phyloP scores from a whole-genome alignment of 2,329 filamentous ascomycete genomes.

The Xylaria sp. region DNA sequence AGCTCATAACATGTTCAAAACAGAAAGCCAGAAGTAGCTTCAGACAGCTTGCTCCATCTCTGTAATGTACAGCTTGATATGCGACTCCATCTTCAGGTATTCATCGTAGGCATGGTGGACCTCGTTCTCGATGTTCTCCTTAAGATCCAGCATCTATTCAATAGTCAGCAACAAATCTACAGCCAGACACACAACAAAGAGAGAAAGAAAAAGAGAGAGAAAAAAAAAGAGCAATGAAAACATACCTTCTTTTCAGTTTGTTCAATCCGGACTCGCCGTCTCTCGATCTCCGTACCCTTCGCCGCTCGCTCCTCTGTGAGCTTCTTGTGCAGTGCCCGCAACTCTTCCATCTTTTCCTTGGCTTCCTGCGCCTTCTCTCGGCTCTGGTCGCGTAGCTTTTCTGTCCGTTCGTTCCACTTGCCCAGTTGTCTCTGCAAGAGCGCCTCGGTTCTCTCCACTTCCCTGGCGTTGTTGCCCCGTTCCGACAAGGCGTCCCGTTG shows the following conservation, averaged over 20 bases:
- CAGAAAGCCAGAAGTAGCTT: slow-evolving; percentile 18
- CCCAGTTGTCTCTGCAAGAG: slow-evolving; percentile 81
- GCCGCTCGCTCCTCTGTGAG: slow-evolving; percentile 83
- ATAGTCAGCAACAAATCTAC: slow-evolving; percentile 26
- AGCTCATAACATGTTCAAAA: slow-evolving; percentile 34
- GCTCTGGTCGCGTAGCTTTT: slow-evolving; percentile 78
- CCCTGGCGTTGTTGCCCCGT: slow-evolving; percentile 83
- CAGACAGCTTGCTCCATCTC: slow-evolving; percentile 93
- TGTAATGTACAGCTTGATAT: slow-evolving; percentile 96
- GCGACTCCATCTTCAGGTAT: slow-evolving; percentile 95
- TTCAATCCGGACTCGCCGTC: slow-evolving; percentile 88
- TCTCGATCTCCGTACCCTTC: slow-evolving; percentile 90
- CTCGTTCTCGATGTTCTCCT: slow-evolving; percentile 96
- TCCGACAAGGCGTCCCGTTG: slow-evolving; percentile 88
- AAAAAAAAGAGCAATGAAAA: slow-evolving; percentile 9
- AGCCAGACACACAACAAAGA: background rate
- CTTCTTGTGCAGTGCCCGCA: slow-evolving; percentile 76
- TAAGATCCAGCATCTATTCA: slow-evolving; percentile 90
- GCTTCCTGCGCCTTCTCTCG: slow-evolving; percentile 80
- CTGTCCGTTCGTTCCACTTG: slow-evolving; percentile 85
- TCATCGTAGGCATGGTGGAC: slow-evolving; percentile 88
- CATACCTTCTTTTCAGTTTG: slow-evolving; percentile 97
- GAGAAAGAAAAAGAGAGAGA: too few species aligned
- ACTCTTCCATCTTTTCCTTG: slow-evolving; percentile 86
- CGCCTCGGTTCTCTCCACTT: slow-evolving; percentile 86